These are phyloP conservation scores for Bryopsis sp. DNA, from an alignment of 139 green algal species.

Conservation along the genomic window DNA sequence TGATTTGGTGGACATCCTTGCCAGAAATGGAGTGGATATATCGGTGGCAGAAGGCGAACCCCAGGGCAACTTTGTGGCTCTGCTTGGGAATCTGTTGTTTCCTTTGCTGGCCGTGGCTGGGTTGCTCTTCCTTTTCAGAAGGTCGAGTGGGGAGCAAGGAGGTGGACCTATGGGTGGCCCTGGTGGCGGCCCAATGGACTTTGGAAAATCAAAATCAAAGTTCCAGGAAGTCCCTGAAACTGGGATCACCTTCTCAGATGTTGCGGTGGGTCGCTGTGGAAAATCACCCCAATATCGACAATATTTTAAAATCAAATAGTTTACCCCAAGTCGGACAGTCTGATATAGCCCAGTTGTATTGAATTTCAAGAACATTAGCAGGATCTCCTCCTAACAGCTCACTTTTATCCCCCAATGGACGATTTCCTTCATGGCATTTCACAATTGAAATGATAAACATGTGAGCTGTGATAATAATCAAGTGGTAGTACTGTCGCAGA, in stretches of 20 bases:
- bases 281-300: slow-evolving; percentile 5
- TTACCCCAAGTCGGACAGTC: too few relatives aligned
- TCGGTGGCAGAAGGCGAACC: slow-evolving; percentile 80
- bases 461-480: not conserved
- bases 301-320: too few relatives aligned
- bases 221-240: slow-evolving; percentile 99
- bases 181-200: slow-evolving; percentile 95
- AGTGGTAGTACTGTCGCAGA: not conserved
- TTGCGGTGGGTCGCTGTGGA: slow-evolving; percentile 75
- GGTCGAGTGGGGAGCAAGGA: slow-evolving; percentile 25
- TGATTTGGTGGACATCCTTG: slow-evolving; percentile 85
- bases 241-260: slow-evolving; percentile 92
- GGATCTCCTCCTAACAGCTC: too few relatives aligned
- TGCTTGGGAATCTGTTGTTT: slow-evolving; percentile 98
- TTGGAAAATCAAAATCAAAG: slow-evolving; percentile 94
- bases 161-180: slow-evolving; percentile 44
- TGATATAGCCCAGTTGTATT: too few relatives aligned
- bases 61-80: slow-evolving; percentile 84
- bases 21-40: slow-evolving; percentile 86
- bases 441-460: too few relatives aligned
- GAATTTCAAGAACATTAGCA: too few relatives aligned
- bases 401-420: not conserved
- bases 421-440: not conserved
- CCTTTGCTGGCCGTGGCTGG: slow-evolving; percentile 95
- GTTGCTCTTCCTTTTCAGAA: slow-evolving; percentile 97